A percentile compares a stretch with the other conserved stretches of the same genome.
phyloP scores from a whole-genome alignment of 31 red algal genomes.

The Endocladia muricata region DNA sequence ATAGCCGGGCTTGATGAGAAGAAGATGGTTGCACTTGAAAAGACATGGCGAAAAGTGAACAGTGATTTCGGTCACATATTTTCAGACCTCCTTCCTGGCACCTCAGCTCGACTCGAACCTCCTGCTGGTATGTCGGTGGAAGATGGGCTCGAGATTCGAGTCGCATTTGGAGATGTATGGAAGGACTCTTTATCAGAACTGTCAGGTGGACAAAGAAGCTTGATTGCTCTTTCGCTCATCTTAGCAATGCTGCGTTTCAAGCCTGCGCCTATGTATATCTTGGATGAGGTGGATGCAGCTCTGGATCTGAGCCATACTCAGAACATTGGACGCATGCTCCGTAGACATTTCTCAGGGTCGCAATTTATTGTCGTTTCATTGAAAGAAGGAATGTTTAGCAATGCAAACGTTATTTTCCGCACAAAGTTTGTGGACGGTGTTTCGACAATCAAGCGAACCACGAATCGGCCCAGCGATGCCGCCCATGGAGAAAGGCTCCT shows the following conservation, averaged over 20 bases:
- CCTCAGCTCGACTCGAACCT: slow-evolving; percentile 76
- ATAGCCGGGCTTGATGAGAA: slow-evolving; percentile 96
- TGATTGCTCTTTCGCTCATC: slow-evolving; percentile 95
- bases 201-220: slow-evolving; percentile 91
- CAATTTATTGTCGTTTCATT: slow-evolving; percentile 99
- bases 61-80: slow-evolving; percentile 89
- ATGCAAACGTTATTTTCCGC: slow-evolving; percentile 97
- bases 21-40: slow-evolving; percentile 93
- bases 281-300: slow-evolving; percentile 99
- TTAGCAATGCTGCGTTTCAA: slow-evolving; percentile 92
- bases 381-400: slow-evolving; percentile 97
- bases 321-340: slow-evolving; percentile 95
- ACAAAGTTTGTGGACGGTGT: slow-evolving; percentile 95
- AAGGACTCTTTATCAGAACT: slow-evolving; percentile 95
- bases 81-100: slow-evolving; percentile 86
- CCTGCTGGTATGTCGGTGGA: slow-evolving; percentile 71
- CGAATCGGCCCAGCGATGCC: too few species aligned
- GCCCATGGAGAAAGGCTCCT: too few species aligned
- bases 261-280: slow-evolving; percentile 94
- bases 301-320: slow-evolving; percentile 99
- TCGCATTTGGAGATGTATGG: slow-evolving; percentile 91
- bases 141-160: slow-evolving; percentile 92
- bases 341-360: slow-evolving; percentile 76
- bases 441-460: slow-evolving; percentile 83
- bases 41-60: slow-evolving; percentile 95